Conservation (phyloP, 805 yeast species). For the Torulaspora quercuum region DNA sequence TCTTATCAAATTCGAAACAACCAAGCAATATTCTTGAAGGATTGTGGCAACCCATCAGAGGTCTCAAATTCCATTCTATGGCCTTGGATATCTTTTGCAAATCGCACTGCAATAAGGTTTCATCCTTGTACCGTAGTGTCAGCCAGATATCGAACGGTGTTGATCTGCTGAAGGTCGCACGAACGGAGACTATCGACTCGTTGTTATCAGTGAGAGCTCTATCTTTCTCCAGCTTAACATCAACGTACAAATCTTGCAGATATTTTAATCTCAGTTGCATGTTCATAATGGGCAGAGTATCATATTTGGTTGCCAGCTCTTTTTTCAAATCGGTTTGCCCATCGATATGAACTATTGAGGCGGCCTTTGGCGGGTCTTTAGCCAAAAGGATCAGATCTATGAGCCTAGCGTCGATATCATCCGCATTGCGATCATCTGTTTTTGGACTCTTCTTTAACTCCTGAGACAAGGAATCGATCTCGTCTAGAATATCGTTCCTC, state of each 20-base stretch:
- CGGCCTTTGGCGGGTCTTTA: neutral
- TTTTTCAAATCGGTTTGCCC: constrained; percentile 20
- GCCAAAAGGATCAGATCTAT: constrained; percentile 10
- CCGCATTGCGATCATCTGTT: neutral
- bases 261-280: constrained; percentile 22
- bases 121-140: constrained; percentile 6
- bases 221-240: constrained; percentile 11
- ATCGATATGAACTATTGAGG: constrained; percentile 13
- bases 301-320: constrained; percentile 26
- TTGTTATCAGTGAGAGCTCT: constrained; percentile 1
- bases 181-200: constrained; percentile 1
- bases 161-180: constrained; percentile 1
- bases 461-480: constrained; percentile 15
- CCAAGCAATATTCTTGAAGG: constrained; percentile 22
- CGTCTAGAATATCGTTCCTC: constrained; percentile 20
- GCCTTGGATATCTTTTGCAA: constrained; percentile 5
- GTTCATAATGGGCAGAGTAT: constrained; percentile 31
- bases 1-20: constrained; percentile 27
- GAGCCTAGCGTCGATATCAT: constrained; percentile 4
- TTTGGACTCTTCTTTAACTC: no score
- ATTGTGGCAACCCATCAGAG: constrained; percentile 6
- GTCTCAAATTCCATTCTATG: constrained; percentile 12
- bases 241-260: constrained; percentile 20
- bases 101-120: constrained; percentile 4
- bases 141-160: constrained; percentile 3